Percentiles rank a stretch among this genome's conserved stretches.
These are phyloP conservation scores for Aspergillus pseudoviridinutans DNA, from an alignment of 2,329 filamentous ascomycete genomes.

Conservation along the genomic window DNA sequence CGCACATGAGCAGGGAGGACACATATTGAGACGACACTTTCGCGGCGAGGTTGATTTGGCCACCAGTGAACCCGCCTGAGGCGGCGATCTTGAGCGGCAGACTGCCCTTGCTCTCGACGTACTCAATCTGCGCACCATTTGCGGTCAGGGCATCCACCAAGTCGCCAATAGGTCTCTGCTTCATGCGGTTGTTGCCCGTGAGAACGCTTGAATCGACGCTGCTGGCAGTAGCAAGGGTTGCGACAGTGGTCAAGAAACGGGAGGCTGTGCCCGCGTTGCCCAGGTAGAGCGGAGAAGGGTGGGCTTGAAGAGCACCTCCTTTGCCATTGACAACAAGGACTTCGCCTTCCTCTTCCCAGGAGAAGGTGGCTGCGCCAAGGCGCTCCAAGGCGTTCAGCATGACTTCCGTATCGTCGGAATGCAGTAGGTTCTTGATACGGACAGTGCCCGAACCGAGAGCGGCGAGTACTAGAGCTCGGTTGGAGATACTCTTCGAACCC, in stretches of 20 bases:
- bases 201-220: conserved; percentile 67
- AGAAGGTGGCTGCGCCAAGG: conserved; percentile 80
- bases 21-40: conserved; percentile 99
- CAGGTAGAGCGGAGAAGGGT: conserved; percentile 74
- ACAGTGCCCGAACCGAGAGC: conserved; percentile 83
- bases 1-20: conserved; percentile 93
- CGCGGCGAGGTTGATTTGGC: conserved; percentile 84
- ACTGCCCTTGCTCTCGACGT: conserved; percentile 77
- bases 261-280: conserved; percentile 97
- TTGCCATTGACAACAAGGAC: conserved; percentile 85
- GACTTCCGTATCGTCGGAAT: conserved; percentile 94
- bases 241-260: conserved; percentile 88
- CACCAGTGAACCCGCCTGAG: conserved; percentile 76
- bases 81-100: conserved; percentile 80
- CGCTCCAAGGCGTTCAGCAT: conserved; percentile 91
- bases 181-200: conserved; percentile 95
- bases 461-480: conserved; percentile 88
- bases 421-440: conserved; percentile 84
- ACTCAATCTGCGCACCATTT: conserved; percentile 85
- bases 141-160: conserved; percentile 83
- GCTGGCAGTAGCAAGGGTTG: conserved; percentile 70
- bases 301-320: conserved; percentile 78
- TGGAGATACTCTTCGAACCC: conserved; percentile 96
- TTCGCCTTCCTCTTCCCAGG: conserved; percentile 93
- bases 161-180: conserved; percentile 87